A percentile compares a stretch with the other conserved stretches of the same genome.
phyloP scores from a whole-genome alignment of 805 yeast genomes.

The Pachysolen tannophilus region DNA sequence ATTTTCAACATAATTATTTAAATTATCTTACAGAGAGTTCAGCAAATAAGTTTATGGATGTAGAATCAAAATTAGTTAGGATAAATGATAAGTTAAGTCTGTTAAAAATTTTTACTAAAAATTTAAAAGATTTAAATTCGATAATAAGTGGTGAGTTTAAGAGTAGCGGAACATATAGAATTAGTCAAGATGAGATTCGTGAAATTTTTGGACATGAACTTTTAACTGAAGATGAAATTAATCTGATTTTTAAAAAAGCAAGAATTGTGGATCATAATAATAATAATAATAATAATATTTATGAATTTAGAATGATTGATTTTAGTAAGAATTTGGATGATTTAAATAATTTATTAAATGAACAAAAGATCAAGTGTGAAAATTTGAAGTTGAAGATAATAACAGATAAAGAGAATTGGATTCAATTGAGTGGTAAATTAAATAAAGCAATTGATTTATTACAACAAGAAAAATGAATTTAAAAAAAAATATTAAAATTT shows the following conservation, averaged over 20 bases:
- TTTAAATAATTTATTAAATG: conserved; percentile 5
- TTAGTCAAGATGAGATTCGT: neutral
- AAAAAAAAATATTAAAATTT: no score
- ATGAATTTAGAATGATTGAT: conserved; percentile 7
- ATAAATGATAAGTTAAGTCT: conserved; percentile 1
- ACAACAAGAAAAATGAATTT: no score
- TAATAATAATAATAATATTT: conserved; percentile 1
- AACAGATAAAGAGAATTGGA: no score
- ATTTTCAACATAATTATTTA: no score
- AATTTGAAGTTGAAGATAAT: conserved; percentile 6
- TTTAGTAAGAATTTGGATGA: conserved; percentile 6
- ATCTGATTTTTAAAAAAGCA: conserved; percentile 7
- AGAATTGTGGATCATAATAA: conserved; percentile 1
- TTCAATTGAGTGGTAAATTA: no score
- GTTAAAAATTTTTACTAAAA: conserved; percentile 1
- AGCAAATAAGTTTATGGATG: no score
- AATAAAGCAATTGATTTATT: no score
- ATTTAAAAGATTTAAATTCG: conserved; percentile 2
- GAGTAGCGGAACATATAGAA: neutral
- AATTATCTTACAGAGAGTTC: no score
- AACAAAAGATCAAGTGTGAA: conserved; percentile 7
- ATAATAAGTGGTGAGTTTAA: conserved; percentile 6
- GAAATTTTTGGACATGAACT: neutral
- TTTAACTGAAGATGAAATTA: conserved; percentile 7
- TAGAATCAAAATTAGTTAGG: no score